Base-by-base conservation (phyloP, 805 yeast genomes). In the Ogataea neopini region DNA sequence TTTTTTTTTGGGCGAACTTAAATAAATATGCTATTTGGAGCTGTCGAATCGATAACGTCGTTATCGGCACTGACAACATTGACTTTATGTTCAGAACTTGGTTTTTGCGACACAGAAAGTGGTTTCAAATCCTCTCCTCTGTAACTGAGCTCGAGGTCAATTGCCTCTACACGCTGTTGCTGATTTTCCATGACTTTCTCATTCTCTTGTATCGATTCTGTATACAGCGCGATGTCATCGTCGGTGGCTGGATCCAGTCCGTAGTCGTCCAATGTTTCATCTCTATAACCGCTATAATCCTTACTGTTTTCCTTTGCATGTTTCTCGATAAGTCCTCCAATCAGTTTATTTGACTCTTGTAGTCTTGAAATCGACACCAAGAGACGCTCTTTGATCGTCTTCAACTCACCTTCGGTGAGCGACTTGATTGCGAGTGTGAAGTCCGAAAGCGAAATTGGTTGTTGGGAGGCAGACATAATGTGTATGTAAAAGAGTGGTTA, bases 121-220 rank as follows among this genome's bases (percentile, higher is more conserved):
- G 37, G 23, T 15, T 28, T 17, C 9, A 39, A 35, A 9, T 43
- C 43, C n/a, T 51, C 41, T 32, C 68, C 77, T 47, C 88, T 67
- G 44, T 62, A 59, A n/a, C 57, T 51, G 19, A 81, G 64, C 58
- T 84, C 88, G 15, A 67, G 59, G 26, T 72, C 69, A 15, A 83
- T 58, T 0, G 73, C 71, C 2, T 63, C 67, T 3, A 81, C 58
- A 48, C 85, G 66, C 32, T 70, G 68, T 9, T 60, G 49, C 58
- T 83, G 84, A 57, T 77, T 82, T 2, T 61, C 55, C 18, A 83
- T 66, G n/a, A 83, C 86, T 2, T 61, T 59, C 10, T 69, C 64
- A 60, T 85, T 85, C 53, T 84, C 91, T 7, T 59, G 56, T 14
- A 83, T 71, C 8, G 83, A 73, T n/a, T 79, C 84, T 5, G 56